Conservation (phyloP, 2,329 filamentous ascomycete genomes). For the Chaetomiaceae sp. region DNA sequence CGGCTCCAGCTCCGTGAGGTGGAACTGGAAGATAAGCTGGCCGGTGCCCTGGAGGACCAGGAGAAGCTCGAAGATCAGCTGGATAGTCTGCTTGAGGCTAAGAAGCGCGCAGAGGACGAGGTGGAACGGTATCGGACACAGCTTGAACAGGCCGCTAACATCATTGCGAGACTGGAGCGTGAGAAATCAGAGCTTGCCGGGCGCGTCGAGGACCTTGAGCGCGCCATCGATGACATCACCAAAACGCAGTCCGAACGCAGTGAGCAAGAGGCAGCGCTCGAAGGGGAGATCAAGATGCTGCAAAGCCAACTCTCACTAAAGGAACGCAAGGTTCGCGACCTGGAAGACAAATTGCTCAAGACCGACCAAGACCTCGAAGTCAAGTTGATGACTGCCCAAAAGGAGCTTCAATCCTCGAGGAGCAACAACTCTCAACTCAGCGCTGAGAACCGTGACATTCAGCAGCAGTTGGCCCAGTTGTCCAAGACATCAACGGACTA, state of each 20-base stretch:
- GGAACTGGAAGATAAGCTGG: conserved; percentile 88
- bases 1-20: conserved; percentile 87
- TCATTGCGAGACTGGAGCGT: conserved; percentile 79
- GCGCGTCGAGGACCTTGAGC: conserved; percentile 65
- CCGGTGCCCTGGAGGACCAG: conserved; percentile 88
- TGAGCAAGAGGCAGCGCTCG: conserved; percentile 69
- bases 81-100: conserved; percentile 81
- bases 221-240: conserved; percentile 65
- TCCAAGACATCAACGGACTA: conserved; percentile 92
- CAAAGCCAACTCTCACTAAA: conserved; percentile 86
- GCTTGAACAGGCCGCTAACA: conserved; percentile 82
- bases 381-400: conserved; percentile 72
- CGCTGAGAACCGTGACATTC: conserved; percentile 76
- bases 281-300: conserved; percentile 83
- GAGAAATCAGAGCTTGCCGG: conserved; percentile 74
- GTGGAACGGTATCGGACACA: conserved; percentile 74
- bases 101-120: conserved; percentile 82
- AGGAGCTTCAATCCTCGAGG: conserved; percentile 72
- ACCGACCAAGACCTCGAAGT: conserved; percentile 85
- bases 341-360: conserved; percentile 78
- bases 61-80: conserved; percentile 91
- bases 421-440: conserved; percentile 70
- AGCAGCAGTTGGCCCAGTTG: conserved; percentile 79
- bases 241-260: conserved; percentile 67
- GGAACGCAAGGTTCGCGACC: conserved; percentile 81